These are phyloP conservation scores for Thraustochytrium sp. DNA, from an alignment of 352 stramenopile species.

Conservation along the genomic window DNA sequence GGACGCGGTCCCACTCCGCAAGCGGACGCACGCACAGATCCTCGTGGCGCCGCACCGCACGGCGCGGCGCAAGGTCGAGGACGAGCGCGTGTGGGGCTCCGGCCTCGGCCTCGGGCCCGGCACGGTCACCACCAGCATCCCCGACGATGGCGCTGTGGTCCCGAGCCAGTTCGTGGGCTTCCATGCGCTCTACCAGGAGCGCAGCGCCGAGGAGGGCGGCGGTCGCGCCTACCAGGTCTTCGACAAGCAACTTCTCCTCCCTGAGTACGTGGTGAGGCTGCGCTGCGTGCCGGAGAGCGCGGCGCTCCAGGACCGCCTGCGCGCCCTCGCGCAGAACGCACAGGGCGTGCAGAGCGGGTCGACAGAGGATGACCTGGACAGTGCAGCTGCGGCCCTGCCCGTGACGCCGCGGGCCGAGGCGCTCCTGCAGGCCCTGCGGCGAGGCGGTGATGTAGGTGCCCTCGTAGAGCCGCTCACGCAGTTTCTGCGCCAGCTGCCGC, in stretches of 20 bases:
- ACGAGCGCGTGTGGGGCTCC: background rate
- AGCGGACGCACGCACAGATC: background rate
- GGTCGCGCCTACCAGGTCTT: conserved; percentile 58
- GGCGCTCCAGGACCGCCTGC: background rate
- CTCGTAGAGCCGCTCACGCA: conserved; percentile 44
- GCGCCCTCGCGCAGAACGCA: too few relatives aligned
- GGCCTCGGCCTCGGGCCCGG: too few relatives aligned
- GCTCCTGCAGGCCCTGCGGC: background rate
- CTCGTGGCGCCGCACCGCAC: background rate
- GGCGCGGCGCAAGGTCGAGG: background rate
- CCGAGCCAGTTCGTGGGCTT: background rate
- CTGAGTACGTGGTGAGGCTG: conserved; percentile 76
- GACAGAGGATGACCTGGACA: too few relatives aligned
- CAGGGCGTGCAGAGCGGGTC: too few relatives aligned
- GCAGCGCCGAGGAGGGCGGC: background rate
- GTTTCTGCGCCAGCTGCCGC: conserved; percentile 39
- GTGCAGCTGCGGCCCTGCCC: too few relatives aligned
- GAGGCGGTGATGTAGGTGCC: conserved; percentile 36
- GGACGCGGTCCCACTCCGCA: background rate
- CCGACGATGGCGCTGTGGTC: background rate
- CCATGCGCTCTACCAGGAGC: background rate
- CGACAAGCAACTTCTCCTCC: conserved; percentile 66
- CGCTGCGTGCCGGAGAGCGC: conserved; percentile 54
- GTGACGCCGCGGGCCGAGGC: too few relatives aligned
- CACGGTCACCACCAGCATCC: background rate